Evolutionary conservation across 2,329 filamentous ascomycete genomes (phyloP).

Genomic region (Didymella arachidicola): DNA sequence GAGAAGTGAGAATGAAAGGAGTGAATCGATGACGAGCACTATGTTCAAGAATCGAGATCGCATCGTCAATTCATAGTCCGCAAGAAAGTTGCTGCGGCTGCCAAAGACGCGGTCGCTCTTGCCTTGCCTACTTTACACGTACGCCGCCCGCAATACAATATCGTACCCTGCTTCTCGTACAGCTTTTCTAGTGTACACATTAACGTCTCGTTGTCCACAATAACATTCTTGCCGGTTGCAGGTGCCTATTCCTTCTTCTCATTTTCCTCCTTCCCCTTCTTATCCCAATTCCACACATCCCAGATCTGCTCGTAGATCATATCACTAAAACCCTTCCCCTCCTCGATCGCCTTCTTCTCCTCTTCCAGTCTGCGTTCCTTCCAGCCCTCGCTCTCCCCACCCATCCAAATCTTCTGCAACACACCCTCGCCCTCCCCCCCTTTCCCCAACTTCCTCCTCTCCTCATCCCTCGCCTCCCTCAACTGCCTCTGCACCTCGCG

Average conservation of each 20-base stretch:
- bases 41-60: background rate
- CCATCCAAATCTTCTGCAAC: slow-evolving; percentile 51
- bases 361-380: slow-evolving; percentile 55
- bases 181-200: slow-evolving; percentile 19
- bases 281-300: slow-evolving; percentile 58
- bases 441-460: slow-evolving; percentile 42
- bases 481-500: slow-evolving; percentile 44
- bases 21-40: background rate
- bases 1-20: background rate
- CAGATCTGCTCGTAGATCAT: slow-evolving; percentile 58
- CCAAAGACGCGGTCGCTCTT: background rate
- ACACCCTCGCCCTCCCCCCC: slow-evolving; percentile 36
- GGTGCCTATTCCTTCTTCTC: slow-evolving; percentile 34
- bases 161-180: slow-evolving; percentile 8
- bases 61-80: background rate
- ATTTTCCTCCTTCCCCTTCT: slow-evolving; percentile 40
- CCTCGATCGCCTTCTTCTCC: slow-evolving; percentile 52
- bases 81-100: background rate
- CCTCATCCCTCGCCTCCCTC: slow-evolving; percentile 51
- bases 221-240: background rate
- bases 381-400: slow-evolving; percentile 55
- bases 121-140: background rate
- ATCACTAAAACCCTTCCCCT: slow-evolving; percentile 53
- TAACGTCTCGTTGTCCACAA: background rate
- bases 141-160: too few species aligned